Evolutionary conservation across 768 basidiomycete genomes (phyloP).

Genomic region (Mycena belliarum): DNA sequence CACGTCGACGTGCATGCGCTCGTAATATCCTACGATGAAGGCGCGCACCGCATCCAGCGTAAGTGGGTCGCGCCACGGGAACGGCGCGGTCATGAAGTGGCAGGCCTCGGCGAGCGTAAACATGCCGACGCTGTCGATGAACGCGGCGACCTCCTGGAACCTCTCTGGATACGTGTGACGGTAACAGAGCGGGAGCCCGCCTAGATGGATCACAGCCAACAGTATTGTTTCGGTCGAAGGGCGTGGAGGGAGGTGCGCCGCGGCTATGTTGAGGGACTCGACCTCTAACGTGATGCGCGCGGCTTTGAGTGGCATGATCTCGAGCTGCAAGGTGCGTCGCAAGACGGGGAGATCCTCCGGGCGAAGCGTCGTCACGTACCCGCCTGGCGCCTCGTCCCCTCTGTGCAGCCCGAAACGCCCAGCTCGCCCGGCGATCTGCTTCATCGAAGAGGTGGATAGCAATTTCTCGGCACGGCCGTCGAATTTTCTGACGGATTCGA

Average conservation of each 20-base stretch:
- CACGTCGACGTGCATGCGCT: conserved; percentile 45
- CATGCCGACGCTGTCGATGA: conserved; percentile 44
- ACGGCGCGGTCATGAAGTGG: conserved; percentile 51
- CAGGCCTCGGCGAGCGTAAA: conserved; percentile 47
- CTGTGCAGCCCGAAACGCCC: conserved; percentile 79
- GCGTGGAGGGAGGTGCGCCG: conserved; percentile 43
- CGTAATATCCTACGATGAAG: conserved; percentile 46
- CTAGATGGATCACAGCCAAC: conserved; percentile 51
- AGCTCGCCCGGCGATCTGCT: conserved; percentile 94
- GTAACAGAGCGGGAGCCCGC: conserved; percentile 44
- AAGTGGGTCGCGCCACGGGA: conserved; percentile 49
- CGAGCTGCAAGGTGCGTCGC: conserved; percentile 50
- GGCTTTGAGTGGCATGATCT: conserved; percentile 49
- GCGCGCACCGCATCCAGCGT: conserved; percentile 34
- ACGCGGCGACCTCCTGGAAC: conserved; percentile 30
- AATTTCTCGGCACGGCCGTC: conserved; percentile 42
- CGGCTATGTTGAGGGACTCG: conserved; percentile 14
- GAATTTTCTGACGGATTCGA: conserved; percentile 68
- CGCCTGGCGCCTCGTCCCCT: conserved; percentile 45
- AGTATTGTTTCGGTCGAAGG: conserved; percentile 44
- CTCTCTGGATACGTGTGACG: conserved; percentile 32
- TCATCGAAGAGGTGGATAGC: conserved; percentile 76
- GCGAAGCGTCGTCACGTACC: conserved; percentile 74
- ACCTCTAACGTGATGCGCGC: conserved; percentile 43
- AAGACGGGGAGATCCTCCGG: conserved; percentile 64